Base-by-base conservation (phyloP, 2,329 filamentous ascomycete species). In the Aureobasidium sp. region DNA sequence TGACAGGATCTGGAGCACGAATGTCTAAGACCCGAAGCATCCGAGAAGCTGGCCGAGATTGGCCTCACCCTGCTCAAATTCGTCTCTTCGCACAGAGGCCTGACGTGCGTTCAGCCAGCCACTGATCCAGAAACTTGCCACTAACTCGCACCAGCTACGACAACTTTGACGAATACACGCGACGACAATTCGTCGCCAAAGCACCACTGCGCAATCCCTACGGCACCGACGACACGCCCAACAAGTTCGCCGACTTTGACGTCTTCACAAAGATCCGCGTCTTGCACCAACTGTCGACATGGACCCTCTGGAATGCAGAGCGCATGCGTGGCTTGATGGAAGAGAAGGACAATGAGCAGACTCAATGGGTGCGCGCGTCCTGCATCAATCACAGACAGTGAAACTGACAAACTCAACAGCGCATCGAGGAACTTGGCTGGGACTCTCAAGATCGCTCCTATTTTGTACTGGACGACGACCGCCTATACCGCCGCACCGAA, bases 161-260 rank as follows among this genome's bases (percentile, higher is more conserved):
- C 3, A 86, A 94, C 51, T 95, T 97, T 67, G 91, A 97, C 70
- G 91, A 96, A 69, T 96, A 96, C 71, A 88, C 91, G 35, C 85
- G 91, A 67, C 87, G 91, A 62, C 92, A 96, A 73, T 99, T 91
- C 72, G 75, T 88, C 57, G 81, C 86, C n/a, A 95, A 90, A 75
- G 86, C 88, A 2, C 87, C 91, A 3, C 73, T 83, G 11, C 81
- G 81, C 59, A 97, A 96, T 69, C 93, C 93, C 0, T 96, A 95
- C 69, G 93, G 93, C 49, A 80, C 83, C 25, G 87, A 86, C 3
- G 90, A 94, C 66, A 75, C 79, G 5, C 86, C 90, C 0, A 79
- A 79, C 35, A 87, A 81, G 57, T 99, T 99, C 70, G 77, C 84
- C 65, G 84, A 91, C 47, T 89, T 99, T 60, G 88, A 95, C 73